Conservation (phyloP, 768 basidiomycete genomes). For the Lactarius deliciosus region DNA sequence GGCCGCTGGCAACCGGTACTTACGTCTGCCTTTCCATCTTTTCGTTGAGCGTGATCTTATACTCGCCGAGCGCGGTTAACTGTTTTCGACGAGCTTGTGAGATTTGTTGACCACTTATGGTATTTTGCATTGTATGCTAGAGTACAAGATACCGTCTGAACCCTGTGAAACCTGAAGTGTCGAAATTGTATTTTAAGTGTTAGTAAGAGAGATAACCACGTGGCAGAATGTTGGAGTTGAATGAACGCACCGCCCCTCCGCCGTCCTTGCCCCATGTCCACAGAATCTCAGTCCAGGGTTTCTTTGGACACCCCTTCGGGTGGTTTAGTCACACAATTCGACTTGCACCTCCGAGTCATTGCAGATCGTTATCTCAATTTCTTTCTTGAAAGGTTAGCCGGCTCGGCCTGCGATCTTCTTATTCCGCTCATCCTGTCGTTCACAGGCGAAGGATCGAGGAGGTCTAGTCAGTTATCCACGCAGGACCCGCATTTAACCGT, state of each 20-base stretch:
- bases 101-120: not conserved
- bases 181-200: not conserved
- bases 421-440: slow-evolving; percentile 19
- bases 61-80: slow-evolving; percentile 2
- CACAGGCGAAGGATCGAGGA: slow-evolving; percentile 82
- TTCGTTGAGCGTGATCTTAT: not conserved
- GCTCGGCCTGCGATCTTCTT: slow-evolving; percentile 24
- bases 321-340: slow-evolving; percentile 69
- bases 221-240: not conserved
- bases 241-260: not conserved
- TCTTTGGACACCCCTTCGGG: slow-evolving; percentile 23
- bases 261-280: slow-evolving; percentile 14
- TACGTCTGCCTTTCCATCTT: not conserved
- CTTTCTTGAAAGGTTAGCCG: slow-evolving; percentile 77
- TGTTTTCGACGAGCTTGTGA: slow-evolving; percentile 6
- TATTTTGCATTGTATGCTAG: not conserved
- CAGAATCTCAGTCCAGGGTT: slow-evolving; percentile 21
- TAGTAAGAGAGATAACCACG: slow-evolving; percentile 18
- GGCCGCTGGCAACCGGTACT: slow-evolving; percentile 10
- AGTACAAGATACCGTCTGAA: not conserved
- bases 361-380: slow-evolving; percentile 79
- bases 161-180: not conserved
- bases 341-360: slow-evolving; percentile 64
- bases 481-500: slow-evolving; percentile 2
- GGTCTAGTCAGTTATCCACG: slow-evolving; percentile 57